Percentiles rank a stretch among this genome's conserved stretches.
These are phyloP conservation scores for Udeniomyces megalosporus DNA, from an alignment of 768 basidiomycete species.

Conservation along the genomic window DNA sequence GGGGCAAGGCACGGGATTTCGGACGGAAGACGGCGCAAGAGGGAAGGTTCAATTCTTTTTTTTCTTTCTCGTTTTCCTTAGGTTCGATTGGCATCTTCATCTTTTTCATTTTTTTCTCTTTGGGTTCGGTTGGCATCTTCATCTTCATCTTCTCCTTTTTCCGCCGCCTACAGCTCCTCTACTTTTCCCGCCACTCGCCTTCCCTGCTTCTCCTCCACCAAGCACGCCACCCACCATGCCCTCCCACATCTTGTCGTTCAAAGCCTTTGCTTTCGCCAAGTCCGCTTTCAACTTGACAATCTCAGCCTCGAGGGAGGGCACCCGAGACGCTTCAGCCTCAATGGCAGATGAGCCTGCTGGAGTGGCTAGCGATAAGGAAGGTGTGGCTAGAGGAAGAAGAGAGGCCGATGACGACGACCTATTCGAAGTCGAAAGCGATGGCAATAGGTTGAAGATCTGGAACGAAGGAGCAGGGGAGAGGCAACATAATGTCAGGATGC, in stretches of 20 bases:
- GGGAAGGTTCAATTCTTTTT: too few species aligned
- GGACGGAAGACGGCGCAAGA: too few species aligned
- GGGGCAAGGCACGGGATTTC: too few species aligned
- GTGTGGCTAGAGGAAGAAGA: background rate
- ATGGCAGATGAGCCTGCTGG: background rate
- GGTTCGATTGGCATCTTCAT: too few species aligned
- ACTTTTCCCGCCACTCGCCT: too few species aligned
- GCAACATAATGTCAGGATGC: too few species aligned
- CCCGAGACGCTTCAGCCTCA: conserved; percentile 1
- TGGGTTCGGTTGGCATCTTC: too few species aligned
- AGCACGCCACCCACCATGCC: conserved; percentile 20
- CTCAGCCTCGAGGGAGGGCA: conserved; percentile 57
- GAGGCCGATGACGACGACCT: background rate
- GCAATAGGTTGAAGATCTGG: conserved; percentile 4
- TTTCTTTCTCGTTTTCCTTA: too few species aligned
- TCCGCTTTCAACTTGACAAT: conserved; percentile 49
- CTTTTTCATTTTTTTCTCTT: too few species aligned
- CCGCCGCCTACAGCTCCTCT: too few species aligned
- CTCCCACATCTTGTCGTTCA: conserved; percentile 92
- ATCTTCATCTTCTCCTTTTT: too few species aligned
- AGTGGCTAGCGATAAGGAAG: background rate
- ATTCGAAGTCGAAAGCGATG: background rate
- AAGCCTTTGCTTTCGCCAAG: conserved; percentile 65
- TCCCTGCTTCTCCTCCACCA: background rate
- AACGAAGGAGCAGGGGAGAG: too few species aligned